Evolutionary conservation across 2,329 filamentous ascomycete genomes (phyloP), one percentile per base, ranked within the genome.

Genomic region (Colletotrichum somersetense): DNA sequence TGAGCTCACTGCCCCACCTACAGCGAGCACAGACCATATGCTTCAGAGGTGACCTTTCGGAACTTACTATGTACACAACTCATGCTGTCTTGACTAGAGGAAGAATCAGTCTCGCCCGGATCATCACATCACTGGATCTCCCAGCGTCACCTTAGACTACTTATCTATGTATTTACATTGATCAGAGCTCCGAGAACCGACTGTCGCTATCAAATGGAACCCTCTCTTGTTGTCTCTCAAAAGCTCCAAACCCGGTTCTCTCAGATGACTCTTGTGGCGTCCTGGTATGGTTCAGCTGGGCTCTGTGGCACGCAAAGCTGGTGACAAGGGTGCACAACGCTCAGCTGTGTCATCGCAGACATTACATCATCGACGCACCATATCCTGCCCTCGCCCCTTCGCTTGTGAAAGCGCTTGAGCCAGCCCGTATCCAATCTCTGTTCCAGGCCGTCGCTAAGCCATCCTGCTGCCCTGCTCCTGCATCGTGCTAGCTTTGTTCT

Each of bases 341-440:
- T 63, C 52, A 61, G 66, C 46, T 62, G 53, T 42, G 35, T 65
- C 59, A 65, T 67, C 16, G 56, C 57, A 46, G 38, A 4, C 40
- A 61, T 63, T 64, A 72, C 70, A 72, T 72, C 70, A 72, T 61
- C 56, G 55, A 35, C 65, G 44, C 26, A 42, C 67, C 68, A 44
- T 42, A 26, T 52, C 56, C 33, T 35, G 42, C 26, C 46, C 58
- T 53, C 38, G 64, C 35, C 33, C 12, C 14, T 12, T 67, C 44
- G 52, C 56, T 62, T n/a, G 64, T 57, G 64, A 67, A 62, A 50
- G 50, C 14, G 61, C 61, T 44, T 35, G 50, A 57, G 50, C 68
- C 55, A 50, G 42, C 64, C 64, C 44, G 53, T 53, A 63, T 72
- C 40, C 59, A 59, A 56, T 59, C n/a, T 55, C 16, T 33, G 40